Evolutionary conservation across 768 basidiomycete species (phyloP).

Genomic region (Kockovaella imperatae): DNA sequence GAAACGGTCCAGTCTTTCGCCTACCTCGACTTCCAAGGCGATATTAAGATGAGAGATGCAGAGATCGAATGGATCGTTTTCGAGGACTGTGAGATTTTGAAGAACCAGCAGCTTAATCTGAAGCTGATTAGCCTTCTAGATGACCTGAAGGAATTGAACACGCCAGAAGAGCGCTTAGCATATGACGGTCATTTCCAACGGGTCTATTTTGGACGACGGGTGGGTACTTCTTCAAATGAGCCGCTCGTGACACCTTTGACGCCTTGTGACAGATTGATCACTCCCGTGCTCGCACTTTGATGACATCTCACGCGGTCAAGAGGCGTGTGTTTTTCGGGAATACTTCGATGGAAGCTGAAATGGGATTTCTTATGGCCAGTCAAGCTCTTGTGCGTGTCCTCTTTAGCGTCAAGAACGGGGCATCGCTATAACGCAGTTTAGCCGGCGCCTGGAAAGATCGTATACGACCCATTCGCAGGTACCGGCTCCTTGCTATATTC

Average conservation of each 20-base stretch:
- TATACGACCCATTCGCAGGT: conserved; percentile 94
- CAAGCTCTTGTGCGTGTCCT: conserved; percentile 63
- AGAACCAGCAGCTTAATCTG: not conserved
- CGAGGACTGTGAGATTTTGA: conserved; percentile 67
- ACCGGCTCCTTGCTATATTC: conserved; percentile 62
- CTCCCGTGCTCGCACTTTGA: conserved; percentile 49
- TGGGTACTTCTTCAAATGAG: conserved; percentile 11
- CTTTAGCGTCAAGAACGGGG: not conserved
- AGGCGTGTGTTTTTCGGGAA: conserved; percentile 86
- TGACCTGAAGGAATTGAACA: conserved; percentile 9
- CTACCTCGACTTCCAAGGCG: conserved; percentile 75
- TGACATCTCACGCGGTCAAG: conserved; percentile 59
- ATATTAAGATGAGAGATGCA: conserved; percentile 72
- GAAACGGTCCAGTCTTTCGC: conserved; percentile 65
- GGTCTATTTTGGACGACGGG: conserved; percentile 40
- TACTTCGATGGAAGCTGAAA: conserved; percentile 95
- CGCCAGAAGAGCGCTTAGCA: conserved; percentile 6
- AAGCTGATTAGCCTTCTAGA: conserved; percentile 5
- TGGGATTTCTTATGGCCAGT: conserved; percentile 92
- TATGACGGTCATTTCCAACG: conserved; percentile 27
- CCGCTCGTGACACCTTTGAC: not conserved
- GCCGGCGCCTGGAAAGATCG: conserved; percentile 78
- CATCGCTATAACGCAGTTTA: conserved; percentile 35
- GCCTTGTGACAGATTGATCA: conserved; percentile 26
- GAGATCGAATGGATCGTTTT: conserved; percentile 65